These are phyloP conservation scores for Endoconidiophora polonica DNA, from an alignment of 2,329 filamentous ascomycete genomes.

Conservation along the genomic window DNA sequence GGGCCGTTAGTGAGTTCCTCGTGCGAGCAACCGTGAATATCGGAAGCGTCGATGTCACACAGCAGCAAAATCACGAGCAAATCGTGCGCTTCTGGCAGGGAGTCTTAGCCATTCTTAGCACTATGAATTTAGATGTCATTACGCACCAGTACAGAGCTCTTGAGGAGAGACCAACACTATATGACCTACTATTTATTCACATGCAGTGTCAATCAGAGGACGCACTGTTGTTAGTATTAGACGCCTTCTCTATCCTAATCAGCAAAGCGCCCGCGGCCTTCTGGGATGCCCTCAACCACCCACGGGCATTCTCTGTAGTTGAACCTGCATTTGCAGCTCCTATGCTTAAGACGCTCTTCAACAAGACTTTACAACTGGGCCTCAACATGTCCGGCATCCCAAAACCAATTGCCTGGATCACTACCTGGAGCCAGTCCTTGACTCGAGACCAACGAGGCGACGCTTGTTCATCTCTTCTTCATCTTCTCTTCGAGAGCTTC, in stretches of 20 bases:
- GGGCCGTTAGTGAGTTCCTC: slow-evolving; percentile 64
- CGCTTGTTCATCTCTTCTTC: slow-evolving; percentile 61
- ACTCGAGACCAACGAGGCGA: slow-evolving; percentile 59
- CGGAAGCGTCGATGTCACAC: slow-evolving; percentile 28
- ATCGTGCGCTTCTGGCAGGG: slow-evolving; percentile 69
- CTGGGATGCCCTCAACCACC: slow-evolving; percentile 74
- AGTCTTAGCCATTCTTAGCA: slow-evolving; percentile 54
- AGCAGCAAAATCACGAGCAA: slow-evolving; percentile 21
- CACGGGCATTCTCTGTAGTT: slow-evolving; percentile 63
- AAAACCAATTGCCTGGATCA: slow-evolving; percentile 62
- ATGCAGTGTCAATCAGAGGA: slow-evolving; percentile 34
- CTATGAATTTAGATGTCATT: slow-evolving; percentile 57
- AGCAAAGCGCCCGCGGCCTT: slow-evolving; percentile 64
- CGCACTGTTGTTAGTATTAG: slow-evolving; percentile 52
- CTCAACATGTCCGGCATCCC: slow-evolving; percentile 20
- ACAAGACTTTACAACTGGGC: slow-evolving; percentile 35
- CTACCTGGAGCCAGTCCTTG: slow-evolving; percentile 61
- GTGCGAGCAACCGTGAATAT: slow-evolving; percentile 48
- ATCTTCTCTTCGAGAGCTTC: slow-evolving; percentile 53
- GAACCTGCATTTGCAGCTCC: slow-evolving; percentile 68
- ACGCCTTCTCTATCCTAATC: slow-evolving; percentile 53
- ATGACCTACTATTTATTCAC: slow-evolving; percentile 40
- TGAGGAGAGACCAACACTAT: slow-evolving; percentile 61
- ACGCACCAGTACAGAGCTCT: slow-evolving; percentile 63
- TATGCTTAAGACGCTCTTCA: slow-evolving; percentile 43